Percentiles rank a stretch among this genome's conserved stretches.
Evolutionary conservation across 495 filamentous ascomycete species (phyloP).

Genomic region (Penicillium maclennaniae): DNA sequence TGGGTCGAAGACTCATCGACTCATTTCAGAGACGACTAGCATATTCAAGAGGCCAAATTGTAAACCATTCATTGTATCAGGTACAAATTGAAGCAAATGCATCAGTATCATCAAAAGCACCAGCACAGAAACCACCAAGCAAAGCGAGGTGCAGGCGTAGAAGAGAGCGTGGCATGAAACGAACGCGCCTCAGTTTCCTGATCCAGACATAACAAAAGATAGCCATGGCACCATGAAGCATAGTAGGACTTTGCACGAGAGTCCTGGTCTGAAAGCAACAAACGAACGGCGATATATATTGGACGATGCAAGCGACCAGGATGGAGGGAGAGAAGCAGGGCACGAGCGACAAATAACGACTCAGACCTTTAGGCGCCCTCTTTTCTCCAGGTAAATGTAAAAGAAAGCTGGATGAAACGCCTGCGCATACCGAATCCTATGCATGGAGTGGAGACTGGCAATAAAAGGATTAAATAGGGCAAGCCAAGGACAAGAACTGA

Average conservation of each 20-base stretch:
- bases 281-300: not conserved
- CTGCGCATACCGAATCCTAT: slow-evolving; percentile 21
- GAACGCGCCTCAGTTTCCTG: not conserved
- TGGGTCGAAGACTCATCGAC: no score
- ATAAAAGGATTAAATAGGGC: slow-evolving; percentile 3
- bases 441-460: slow-evolving; percentile 8
- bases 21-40: not conserved
- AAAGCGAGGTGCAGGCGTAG: not conserved
- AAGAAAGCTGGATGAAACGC: slow-evolving; percentile 5
- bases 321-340: not conserved
- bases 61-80: slow-evolving; percentile 24
- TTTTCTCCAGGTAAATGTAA: not conserved
- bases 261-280: not conserved
- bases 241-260: slow-evolving; percentile 7
- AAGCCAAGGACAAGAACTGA: not conserved
- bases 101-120: slow-evolving; percentile 19
- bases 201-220: not conserved
- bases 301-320: not conserved
- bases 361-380: slow-evolving; percentile 5
- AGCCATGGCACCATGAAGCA: not conserved
- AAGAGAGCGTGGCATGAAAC: not conserved
- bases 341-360: not conserved
- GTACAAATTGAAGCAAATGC: slow-evolving; percentile 26
- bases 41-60: not conserved
- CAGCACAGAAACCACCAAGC: not conserved